Evolutionary conservation across 441 rosid species (phyloP).

Genomic region (Gossypium gossypioides): DNA sequence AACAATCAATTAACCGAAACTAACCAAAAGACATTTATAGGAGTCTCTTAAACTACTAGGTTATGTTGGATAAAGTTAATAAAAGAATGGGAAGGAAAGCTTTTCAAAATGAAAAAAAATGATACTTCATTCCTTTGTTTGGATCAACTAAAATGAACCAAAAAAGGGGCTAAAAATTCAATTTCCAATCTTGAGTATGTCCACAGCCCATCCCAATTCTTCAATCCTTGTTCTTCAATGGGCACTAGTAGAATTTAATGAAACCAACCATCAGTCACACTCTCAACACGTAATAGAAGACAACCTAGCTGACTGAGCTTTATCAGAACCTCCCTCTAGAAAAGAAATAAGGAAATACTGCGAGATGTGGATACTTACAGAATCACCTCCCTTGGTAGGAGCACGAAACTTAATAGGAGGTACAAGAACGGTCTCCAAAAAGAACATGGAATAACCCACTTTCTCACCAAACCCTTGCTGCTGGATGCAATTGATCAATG

Average conservation of each 20-base stretch:
- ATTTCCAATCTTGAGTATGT: background rate
- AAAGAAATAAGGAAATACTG: background rate
- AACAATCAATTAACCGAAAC: background rate
- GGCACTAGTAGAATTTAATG: background rate
- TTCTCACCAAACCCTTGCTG: constrained; percentile 40
- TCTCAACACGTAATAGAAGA: background rate
- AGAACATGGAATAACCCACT: constrained; percentile 56
- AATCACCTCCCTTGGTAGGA: constrained; percentile 77
- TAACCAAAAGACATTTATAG: background rate
- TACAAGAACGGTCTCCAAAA: constrained; percentile 66
- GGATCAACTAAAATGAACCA: too few relatives aligned
- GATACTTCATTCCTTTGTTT: too few relatives aligned
- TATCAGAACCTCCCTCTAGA: constrained; percentile 1
- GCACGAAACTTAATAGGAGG: constrained; percentile 90
- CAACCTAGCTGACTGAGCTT: background rate
- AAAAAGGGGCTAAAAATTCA: too few relatives aligned
- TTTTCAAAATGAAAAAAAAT: too few relatives aligned
- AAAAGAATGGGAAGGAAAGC: background rate
- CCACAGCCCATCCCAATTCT: background rate
- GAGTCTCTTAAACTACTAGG: background rate
- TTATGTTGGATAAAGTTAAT: background rate
- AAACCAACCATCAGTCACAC: background rate
- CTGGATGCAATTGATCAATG: constrained; percentile 70
- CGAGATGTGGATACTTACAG: constrained; percentile 29
- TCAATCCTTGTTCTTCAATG: background rate